Percentiles rank a stretch among this genome's conserved stretches.
phyloP scores from a whole-genome alignment of 2,329 filamentous ascomycete species.

The Tothia fuscella region DNA sequence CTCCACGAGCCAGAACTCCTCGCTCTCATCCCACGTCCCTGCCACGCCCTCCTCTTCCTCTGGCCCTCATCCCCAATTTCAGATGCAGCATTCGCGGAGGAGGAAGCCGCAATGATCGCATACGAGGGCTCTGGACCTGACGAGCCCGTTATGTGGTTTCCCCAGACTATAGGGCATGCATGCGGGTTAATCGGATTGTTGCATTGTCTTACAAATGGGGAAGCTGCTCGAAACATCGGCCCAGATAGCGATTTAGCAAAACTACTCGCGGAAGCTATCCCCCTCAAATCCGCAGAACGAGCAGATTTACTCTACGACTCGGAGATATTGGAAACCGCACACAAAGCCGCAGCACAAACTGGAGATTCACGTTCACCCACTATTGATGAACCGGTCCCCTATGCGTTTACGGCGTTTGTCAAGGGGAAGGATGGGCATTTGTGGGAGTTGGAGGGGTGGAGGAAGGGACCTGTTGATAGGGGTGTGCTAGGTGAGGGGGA shows the following conservation, averaged over 20 bases:
- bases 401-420: conserved; percentile 33
- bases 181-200: conserved; percentile 48
- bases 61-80: conserved; percentile 32
- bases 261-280: conserved; percentile 32
- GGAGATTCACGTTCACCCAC: conserved; percentile 28
- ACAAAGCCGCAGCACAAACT: conserved; percentile 28
- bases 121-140: conserved; percentile 36
- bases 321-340: conserved; percentile 30
- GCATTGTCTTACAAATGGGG: conserved; percentile 41
- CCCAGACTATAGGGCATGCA: conserved; percentile 45
- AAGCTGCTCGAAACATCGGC: conserved; percentile 29
- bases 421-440: conserved; percentile 33
- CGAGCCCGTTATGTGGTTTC: conserved; percentile 47
- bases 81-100: conserved; percentile 27
- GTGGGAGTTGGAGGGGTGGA: conserved; percentile 34
- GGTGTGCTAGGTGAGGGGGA: conserved; percentile 29
- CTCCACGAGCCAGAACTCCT: conserved; percentile 39
- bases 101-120: conserved; percentile 27
- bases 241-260: conserved; percentile 32
- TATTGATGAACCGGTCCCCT: conserved; percentile 19
- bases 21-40: conserved; percentile 39
- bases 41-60: conserved; percentile 43
- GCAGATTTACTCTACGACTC: conserved; percentile 41
- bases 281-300: conserved; percentile 32
- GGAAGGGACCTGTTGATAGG: conserved; percentile 34